Evolutionary conservation across 116 monocot genomes (phyloP), one percentile per base, ranked within the genome.

Genomic region (Phalaenopsis hybrid): DNA sequence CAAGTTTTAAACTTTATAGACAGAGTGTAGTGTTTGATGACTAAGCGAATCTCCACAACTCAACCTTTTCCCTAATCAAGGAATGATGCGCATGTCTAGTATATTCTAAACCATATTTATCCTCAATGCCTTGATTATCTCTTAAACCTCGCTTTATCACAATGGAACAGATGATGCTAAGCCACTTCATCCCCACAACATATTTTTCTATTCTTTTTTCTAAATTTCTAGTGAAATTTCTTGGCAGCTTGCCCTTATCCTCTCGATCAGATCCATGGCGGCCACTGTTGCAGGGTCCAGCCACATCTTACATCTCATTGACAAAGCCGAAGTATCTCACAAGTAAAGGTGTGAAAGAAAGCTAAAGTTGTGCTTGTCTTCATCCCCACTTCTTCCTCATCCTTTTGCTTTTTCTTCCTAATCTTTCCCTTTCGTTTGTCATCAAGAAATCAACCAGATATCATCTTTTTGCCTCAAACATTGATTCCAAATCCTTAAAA

Each of bases 291-390:
- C 16, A 16, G 16, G 55, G 55, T 17, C 55, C 9, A 51, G 13
- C 16, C 55, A 55, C 16, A 15, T 55, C 55, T 16, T 55, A 13
- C 55, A 55, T 15, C 55, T 55, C 23, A 9, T 65, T 21, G 8
- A 73, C 72, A 73, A 73, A 73, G 31, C 72, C 72, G 16, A 1
- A 73, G 31, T 73, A 20, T 75, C 75, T 75, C 45, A 75, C 45
- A 75, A 41, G n/a, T 75, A 75, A 75, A 75, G 75, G n/a, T 20
- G 43, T n/a, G 77, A 31, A 49, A 31, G 77, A 82, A 87, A 87
- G 85, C 33, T 82, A 89, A 90, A 90, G 88, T 89, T 77, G 81
- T 81, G 79, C 81, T 68, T 87, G 91, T 86, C 88, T 88, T 81
- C 73, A 69, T 82, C 87, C 78, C 72, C 78, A 58, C 83, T 74